phyloP scores from a whole-genome alignment of 2,329 filamentous ascomycete species.

The Diaporthe amygdali region DNA sequence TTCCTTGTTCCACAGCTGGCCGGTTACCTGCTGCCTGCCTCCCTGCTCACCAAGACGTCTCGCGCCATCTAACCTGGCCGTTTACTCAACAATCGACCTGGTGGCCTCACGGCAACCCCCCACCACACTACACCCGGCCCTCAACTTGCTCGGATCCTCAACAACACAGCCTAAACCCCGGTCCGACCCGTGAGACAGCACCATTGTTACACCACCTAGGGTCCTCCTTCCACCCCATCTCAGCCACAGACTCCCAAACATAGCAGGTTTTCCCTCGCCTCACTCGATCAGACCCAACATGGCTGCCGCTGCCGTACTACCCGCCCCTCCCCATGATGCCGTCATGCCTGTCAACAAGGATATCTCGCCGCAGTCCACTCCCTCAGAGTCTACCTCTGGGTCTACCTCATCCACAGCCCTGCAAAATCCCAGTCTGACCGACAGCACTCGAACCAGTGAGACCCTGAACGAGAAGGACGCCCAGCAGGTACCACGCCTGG shows the following conservation, averaged over 20 bases:
- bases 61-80: not conserved
- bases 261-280: not conserved
- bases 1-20: not conserved
- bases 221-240: not conserved
- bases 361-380: not conserved
- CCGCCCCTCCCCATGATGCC: not conserved
- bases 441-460: slow-evolving; percentile 41
- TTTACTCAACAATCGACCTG: not conserved
- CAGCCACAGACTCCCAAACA: not conserved
- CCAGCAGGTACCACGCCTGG: slow-evolving; percentile 21
- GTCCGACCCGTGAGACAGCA: slow-evolving; percentile 6
- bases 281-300: not conserved
- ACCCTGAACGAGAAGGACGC: slow-evolving; percentile 37
- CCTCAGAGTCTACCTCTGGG: not conserved
- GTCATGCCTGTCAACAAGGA: not conserved
- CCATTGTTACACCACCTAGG: not conserved
- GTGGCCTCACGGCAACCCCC: not conserved
- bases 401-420: not conserved
- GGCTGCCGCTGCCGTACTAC: slow-evolving; percentile 18
- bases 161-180: not conserved
- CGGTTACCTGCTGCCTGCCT: not conserved
- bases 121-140: not conserved
- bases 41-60: not conserved
- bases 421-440: slow-evolving; percentile 27
- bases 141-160: not conserved